A percentile compares a stretch with the other conserved stretches of the same genome.
Evolutionary conservation across 1,284 basidiomycete genomes (phyloP).

Genomic region (Agroathelia rolfsii): DNA sequence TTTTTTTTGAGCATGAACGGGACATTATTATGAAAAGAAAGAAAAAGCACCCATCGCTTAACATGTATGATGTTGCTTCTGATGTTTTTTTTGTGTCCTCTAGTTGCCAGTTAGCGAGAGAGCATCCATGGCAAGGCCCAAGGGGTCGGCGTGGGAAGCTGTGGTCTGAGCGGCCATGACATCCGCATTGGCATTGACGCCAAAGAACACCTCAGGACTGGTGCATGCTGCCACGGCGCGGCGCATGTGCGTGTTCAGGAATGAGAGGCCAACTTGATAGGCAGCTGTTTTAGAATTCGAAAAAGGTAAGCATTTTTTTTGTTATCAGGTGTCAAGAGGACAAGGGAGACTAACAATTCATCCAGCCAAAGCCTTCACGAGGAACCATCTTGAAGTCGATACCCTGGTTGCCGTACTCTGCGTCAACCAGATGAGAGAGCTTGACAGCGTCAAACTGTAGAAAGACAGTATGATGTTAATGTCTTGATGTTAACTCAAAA

Average conservation of each 20-base stretch:
- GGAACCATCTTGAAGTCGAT: slow-evolving; percentile 95
- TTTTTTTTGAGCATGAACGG: too few species aligned
- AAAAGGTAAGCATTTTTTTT: neutral
- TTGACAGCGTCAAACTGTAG: slow-evolving; percentile 90
- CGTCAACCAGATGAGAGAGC: slow-evolving; percentile 90
- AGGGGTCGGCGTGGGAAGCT: slow-evolving; percentile 40
- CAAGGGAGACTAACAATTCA: slow-evolving; percentile 56
- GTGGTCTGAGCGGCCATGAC: slow-evolving; percentile 27
- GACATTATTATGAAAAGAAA: too few species aligned
- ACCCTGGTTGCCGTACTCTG: slow-evolving; percentile 98
- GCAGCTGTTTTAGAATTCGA: slow-evolving; percentile 53
- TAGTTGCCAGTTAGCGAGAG: too few species aligned
- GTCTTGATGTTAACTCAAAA: neutral
- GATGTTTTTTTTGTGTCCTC: too few species aligned
- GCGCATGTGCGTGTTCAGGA: slow-evolving; percentile 88
- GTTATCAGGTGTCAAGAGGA: slow-evolving; percentile 3
- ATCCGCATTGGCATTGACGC: slow-evolving; percentile 30
- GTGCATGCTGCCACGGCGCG: slow-evolving; percentile 90
- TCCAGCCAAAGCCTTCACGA: slow-evolving; percentile 96
- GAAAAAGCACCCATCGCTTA: too few species aligned
- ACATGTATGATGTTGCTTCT: too few species aligned
- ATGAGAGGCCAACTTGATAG: slow-evolving; percentile 89
- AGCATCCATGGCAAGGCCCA: slow-evolving; percentile 63
- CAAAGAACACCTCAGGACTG: slow-evolving; percentile 85
- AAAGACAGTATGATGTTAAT: slow-evolving; percentile 9